Evolutionary conservation across 768 basidiomycete species (phyloP), one percentile per base, ranked within the genome.

Genomic region (Amanita rubescens): DNA sequence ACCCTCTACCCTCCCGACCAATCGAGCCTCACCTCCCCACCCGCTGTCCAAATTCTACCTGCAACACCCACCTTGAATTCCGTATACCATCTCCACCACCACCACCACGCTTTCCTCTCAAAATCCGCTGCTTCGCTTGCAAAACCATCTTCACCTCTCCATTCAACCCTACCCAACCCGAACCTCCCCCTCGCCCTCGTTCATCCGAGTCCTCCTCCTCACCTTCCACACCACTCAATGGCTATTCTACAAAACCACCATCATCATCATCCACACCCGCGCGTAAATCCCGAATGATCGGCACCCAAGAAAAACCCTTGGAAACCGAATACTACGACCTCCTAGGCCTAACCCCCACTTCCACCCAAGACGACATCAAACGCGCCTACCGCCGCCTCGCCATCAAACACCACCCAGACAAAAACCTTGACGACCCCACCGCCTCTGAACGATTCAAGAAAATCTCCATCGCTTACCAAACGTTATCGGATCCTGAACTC

Each of bases 291-390:
- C 72, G 91, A 55, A 90, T 88, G 75, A 90, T 92, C 57, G 91
- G 91, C 1, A 90, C 91, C 15, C 90, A 94, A 65, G 90, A 91
- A 57, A 77, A 82, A 51, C 93, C 92, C 5, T 71, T 95, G 34
- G 92, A 95, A 63, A 93, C 87, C 0, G 84, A 78, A n/a, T 94
- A 94, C 69, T 95, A 94, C 62, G 91, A 95, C 63, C 75, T 89
- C 19, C 74, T 94, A 5, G 89, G 87, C 6, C 78, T 94, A 1
- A 67, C 85, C 0, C 75, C 87, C 15, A 78, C 82, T 57, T 91
- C 91, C 6, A 83, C 84, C 14, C 77, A 78, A 3, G 90, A 92
- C 15, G 92, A 94, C 46, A 77, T 95, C 65, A 94, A 94, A 77
- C 93, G 88, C 65, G 87, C 93, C 2, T 94, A 95, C 69, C 82